Evolutionary conservation across 208 protist species (phyloP), one percentile per base, ranked within the genome.

Genomic region (Wallacemonas collosoma): DNA sequence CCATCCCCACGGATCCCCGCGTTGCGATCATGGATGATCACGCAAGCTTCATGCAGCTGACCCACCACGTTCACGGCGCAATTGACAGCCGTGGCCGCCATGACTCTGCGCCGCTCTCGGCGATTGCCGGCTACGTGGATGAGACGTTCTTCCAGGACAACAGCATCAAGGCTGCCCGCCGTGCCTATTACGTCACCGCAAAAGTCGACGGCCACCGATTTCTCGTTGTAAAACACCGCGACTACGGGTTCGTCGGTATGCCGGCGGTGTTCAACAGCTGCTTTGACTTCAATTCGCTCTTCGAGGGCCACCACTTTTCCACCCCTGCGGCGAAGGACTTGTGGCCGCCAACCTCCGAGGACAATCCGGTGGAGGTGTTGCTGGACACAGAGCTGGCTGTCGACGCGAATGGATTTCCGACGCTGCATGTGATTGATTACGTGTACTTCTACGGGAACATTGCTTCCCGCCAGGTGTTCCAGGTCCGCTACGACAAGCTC

Each of bases 131-230:
- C 39, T 93, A 95, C 75, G 69, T 96, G 3, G 88, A 94, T 68
- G 72, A 66, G 36, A 79, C 43, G 9, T 92, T 76, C 48, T 93
- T 93, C 64, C 35, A 47, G 35, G 50, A 71, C 36, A 82, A 76
- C 15, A 83, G 76, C 51, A 57, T 69, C 11, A 69, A 77, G 2
- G 6, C 6, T 4, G 66, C 71, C 12, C 78, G 77, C 47, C 72
- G 68, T 58, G 73, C 79, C 36, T 84, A 89, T 68, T 80, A 84
- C 57, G 92, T 94, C 38, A 97, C 92, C 0, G 71, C 89, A 2
- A 97, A 97, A 69, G 83, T 86, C 14, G 92, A 97, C 72, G 92
- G 92, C 0, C 58, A 87, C 68, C 87, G 92, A 9, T 88, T 88
- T 48, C 68, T 97, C 6, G 60, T 97, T 9, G 86, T 93, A 7